Conservation (phyloP, 176 grass and related monocot genomes). For the Hsuehochloa calcarea region DNA sequence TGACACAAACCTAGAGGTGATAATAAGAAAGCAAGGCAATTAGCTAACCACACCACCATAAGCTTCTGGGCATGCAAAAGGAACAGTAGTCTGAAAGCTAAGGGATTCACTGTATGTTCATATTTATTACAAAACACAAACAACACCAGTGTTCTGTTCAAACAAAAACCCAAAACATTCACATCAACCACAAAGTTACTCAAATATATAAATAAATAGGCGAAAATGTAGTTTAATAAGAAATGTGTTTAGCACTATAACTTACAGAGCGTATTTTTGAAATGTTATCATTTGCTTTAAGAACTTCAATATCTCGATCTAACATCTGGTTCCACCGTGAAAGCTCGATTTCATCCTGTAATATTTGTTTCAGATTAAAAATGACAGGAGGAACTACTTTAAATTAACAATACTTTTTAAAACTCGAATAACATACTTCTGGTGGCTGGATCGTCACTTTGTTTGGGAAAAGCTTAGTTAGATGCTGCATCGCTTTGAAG, state of each 20-base stretch:
- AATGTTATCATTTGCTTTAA: constrained; percentile 90
- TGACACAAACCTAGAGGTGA: constrained; percentile 10
- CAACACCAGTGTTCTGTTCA: background rate
- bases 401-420: constrained; percentile 12
- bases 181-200: background rate
- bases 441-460: constrained; percentile 81
- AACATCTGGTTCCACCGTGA: constrained; percentile 78
- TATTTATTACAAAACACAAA: background rate
- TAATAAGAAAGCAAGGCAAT: background rate
- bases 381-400: constrained; percentile 11
- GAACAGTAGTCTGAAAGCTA: background rate
- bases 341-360: constrained; percentile 74
- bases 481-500: constrained; percentile 70
- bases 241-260: constrained; percentile 12
- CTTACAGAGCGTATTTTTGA: constrained; percentile 76
- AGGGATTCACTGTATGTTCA: background rate
- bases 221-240: background rate
- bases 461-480: constrained; percentile 94
- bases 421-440: constrained; percentile 49
- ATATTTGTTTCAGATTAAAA: constrained; percentile 28
- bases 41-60: background rate
- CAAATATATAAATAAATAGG: background rate
- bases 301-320: constrained; percentile 72
- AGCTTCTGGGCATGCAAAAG: background rate
- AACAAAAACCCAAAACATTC: background rate